Percentiles rank a stretch among this genome's conserved stretches.
These are phyloP conservation scores for Microcera coccophila DNA, from an alignment of 2,329 filamentous ascomycete species.

Conservation along the genomic window DNA sequence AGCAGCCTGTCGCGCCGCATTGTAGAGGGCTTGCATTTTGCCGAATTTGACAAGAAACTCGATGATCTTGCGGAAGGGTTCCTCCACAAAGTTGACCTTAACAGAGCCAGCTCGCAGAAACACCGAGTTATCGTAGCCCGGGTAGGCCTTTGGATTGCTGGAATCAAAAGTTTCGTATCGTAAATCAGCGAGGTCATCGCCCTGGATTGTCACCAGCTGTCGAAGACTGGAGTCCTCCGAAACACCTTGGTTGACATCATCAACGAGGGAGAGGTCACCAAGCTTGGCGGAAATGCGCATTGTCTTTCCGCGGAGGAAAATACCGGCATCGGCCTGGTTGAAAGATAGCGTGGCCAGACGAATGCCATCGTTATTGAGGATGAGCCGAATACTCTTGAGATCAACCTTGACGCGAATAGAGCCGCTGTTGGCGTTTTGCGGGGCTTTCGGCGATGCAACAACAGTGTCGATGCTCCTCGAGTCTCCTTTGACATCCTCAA, in stretches of 20 bases:
- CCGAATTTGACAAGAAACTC: slow-evolving; percentile 98
- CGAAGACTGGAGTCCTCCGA: slow-evolving; percentile 75
- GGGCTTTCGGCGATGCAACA: slow-evolving; percentile 28
- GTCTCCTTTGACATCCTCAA: slow-evolving; percentile 34
- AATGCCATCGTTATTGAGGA: slow-evolving; percentile 96
- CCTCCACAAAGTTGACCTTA: slow-evolving; percentile 94
- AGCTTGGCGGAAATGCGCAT: slow-evolving; percentile 86
- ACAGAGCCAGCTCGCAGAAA: slow-evolving; percentile 89
- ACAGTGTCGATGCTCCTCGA: slow-evolving; percentile 37
- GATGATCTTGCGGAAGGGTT: slow-evolving; percentile 96
- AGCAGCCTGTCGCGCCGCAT: slow-evolving; percentile 90
- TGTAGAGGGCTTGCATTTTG: slow-evolving; percentile 99
- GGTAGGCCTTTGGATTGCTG: slow-evolving; percentile 66
- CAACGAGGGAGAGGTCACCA: slow-evolving; percentile 82
- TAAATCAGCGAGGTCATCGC: slow-evolving; percentile 93
- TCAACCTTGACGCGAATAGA: slow-evolving; percentile 93
- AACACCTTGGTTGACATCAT: slow-evolving; percentile 91
- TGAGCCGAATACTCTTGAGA: slow-evolving; percentile 86
- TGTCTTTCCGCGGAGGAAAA: slow-evolving; percentile 79
- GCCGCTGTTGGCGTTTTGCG: slow-evolving; percentile 45
- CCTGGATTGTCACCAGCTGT: slow-evolving; percentile 88
- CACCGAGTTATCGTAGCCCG: slow-evolving; percentile 90
- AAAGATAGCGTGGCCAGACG: slow-evolving; percentile 88
- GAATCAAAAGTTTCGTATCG: slow-evolving; percentile 93
- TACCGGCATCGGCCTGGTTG: slow-evolving; percentile 84